These are phyloP conservation scores for Syzygium grande DNA, from an alignment of 345 rosid genomes.

Conservation along the genomic window DNA sequence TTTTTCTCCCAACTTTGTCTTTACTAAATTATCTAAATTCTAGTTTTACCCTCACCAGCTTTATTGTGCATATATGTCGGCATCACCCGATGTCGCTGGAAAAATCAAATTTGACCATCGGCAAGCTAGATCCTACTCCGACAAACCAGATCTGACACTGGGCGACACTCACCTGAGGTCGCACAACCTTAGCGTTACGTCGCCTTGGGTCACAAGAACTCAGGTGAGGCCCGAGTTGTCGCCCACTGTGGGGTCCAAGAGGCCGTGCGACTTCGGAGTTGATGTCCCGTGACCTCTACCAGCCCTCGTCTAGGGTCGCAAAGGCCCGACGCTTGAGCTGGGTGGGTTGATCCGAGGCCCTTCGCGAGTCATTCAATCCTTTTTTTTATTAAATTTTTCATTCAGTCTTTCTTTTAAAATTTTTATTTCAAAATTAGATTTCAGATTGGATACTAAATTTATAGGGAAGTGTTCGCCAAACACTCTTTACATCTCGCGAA, in stretches of 20 bases:
- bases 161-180: rapidly evolving
- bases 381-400: not conserved
- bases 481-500: not conserved
- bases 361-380: rapidly evolving
- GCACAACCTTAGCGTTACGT: rapidly evolving
- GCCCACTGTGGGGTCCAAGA: no score
- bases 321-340: not conserved
- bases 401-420: not conserved
- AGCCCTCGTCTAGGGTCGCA: not conserved
- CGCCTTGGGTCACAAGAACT: rapidly evolving
- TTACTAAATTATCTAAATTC: not conserved
- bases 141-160: rapidly evolving
- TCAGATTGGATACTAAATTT: not conserved
- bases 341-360: not conserved
- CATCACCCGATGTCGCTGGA: rapidly evolving
- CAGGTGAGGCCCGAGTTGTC: rapidly evolving
- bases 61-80: not conserved
- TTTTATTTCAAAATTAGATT: not conserved
- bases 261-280: not conserved
- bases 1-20: not conserved
- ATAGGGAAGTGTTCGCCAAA: not conserved
- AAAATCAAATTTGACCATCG: not conserved
- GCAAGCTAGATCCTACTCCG: rapidly evolving
- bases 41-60: not conserved
- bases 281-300: rapidly evolving